Conservation (phyloP, 768 basidiomycete genomes). For the Cytidiella melzeri region DNA sequence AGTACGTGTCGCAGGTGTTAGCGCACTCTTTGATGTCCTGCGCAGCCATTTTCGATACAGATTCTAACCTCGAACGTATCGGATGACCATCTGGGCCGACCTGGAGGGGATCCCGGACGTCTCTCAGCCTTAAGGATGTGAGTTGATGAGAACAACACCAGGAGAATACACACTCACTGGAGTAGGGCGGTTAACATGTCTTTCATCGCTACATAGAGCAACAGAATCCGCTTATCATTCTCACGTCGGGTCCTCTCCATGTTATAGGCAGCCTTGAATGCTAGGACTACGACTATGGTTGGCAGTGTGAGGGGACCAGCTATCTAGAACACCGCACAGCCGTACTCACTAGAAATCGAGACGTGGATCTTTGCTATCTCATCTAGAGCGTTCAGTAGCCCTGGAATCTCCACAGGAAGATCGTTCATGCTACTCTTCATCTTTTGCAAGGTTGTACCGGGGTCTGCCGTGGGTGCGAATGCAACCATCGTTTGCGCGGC, state of each 20-base stretch:
- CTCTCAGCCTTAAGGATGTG: slow-evolving; percentile 24
- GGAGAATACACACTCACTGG: slow-evolving; percentile 27
- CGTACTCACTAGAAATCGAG: slow-evolving; percentile 21
- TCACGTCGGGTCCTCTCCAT: slow-evolving; percentile 43
- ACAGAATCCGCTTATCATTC: slow-evolving; percentile 43
- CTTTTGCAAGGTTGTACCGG: slow-evolving; percentile 1
- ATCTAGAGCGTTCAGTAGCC: slow-evolving; percentile 23
- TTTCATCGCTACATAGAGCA: slow-evolving; percentile 44
- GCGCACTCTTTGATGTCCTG: slow-evolving; percentile 28
- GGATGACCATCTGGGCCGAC: slow-evolving; percentile 27
- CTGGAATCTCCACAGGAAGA: slow-evolving; percentile 22
- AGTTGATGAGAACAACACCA: neutral
- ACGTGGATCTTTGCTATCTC: slow-evolving; percentile 24
- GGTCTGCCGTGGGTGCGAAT: neutral
- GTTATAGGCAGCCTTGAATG: slow-evolving; percentile 43
- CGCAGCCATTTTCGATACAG: slow-evolving; percentile 22
- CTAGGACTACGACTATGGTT: slow-evolving; percentile 43
- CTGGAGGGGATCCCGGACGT: slow-evolving; percentile 24
- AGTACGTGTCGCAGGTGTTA: slow-evolving; percentile 28
- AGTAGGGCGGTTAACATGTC: slow-evolving; percentile 42
- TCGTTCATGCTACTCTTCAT: slow-evolving; percentile 17
- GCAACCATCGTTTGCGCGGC: neutral
- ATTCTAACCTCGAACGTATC: slow-evolving; percentile 29
- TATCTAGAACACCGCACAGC: too few relatives aligned
- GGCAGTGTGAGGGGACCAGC: too few relatives aligned